Evolutionary conservation across 2,329 filamentous ascomycete genomes (phyloP).

Genomic region (Cladosporium oxysporum): DNA sequence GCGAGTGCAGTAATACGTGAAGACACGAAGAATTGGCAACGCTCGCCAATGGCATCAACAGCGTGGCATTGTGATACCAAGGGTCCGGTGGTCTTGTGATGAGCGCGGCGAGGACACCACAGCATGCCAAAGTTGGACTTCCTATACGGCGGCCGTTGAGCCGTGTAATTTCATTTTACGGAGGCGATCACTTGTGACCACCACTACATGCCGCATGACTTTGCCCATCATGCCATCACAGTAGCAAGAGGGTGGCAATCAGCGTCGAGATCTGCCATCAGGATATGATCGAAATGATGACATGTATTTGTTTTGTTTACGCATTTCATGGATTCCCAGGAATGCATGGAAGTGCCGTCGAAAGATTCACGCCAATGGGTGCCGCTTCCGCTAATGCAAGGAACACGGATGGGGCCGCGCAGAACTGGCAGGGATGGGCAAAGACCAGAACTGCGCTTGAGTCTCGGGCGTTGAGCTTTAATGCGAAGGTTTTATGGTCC

Average conservation of each 20-base stretch:
- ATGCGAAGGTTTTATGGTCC: not conserved
- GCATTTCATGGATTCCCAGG: slow-evolving; percentile 3
- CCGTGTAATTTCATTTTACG: not conserved
- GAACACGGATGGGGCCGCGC: slow-evolving; percentile 13
- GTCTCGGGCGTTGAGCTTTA: slow-evolving; percentile 9
- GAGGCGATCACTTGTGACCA: not conserved
- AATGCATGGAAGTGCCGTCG: slow-evolving; percentile 4
- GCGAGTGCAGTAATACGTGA: not conserved
- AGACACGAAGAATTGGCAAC: slow-evolving; percentile 9
- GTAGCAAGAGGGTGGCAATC: not conserved
- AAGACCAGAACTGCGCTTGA: slow-evolving; percentile 6
- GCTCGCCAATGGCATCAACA: not conserved
- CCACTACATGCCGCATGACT: not conserved
- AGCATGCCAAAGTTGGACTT: not conserved
- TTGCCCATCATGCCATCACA: not conserved
- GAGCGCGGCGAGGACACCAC: slow-evolving; percentile 1
- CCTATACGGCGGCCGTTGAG: slow-evolving; percentile 3
- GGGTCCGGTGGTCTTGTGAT: slow-evolving; percentile 1
- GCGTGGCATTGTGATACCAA: not conserved
- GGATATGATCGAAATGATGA: not conserved
- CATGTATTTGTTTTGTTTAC: slow-evolving; percentile 3
- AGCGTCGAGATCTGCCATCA: not conserved
- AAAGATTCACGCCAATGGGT: not conserved
- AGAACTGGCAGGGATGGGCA: not conserved
- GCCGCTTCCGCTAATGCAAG: slow-evolving; percentile 15